Base-by-base conservation (phyloP, 345 rosid species). In the Bruguiera parviflora region DNA sequence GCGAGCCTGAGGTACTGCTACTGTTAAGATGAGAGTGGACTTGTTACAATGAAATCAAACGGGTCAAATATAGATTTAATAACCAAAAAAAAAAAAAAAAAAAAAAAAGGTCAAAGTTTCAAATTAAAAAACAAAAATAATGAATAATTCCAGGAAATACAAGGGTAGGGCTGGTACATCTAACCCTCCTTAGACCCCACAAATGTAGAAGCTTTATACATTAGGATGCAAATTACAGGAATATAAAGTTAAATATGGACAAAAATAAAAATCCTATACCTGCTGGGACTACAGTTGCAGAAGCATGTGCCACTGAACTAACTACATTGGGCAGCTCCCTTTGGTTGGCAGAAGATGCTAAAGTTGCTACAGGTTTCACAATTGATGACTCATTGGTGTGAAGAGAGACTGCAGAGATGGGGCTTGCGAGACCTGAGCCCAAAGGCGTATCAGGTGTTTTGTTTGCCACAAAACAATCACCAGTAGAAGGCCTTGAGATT, bases 1-100 rank as follows among this genome's bases (percentile, higher is more conserved):
- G 20, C 79, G 79, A 56, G 79, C 79, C 60, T 76, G 79, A 56
- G 79, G 79, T 22, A 71, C 71, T 53, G 75, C 75, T 6, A 68
- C 92, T 80, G 80, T 78, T 67, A 55, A 61, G 55, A 69, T 21
- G 56, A 35, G 0, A 39, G 5, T 63, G 13, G 3, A 16, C 63
- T 64, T 39, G 31, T 71, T 61, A 25, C 39, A 63, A 19, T 21
- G 25, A 32, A 10, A 19, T 70, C 37, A 64, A 28, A 56, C 63
- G 3, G 3, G 35, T 21, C 3, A 32, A 15, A 33, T 46, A 70
- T 9, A 15, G 21, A 9, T n/a, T 69, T 20, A 33, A 33, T 33
- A 33, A 7, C 37, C 35, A 0, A 33, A 33, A 33, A 33, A 5
- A n/a, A 2, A 60, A 53, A 24, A 19, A 0, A 21, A 53, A n/a